Evolutionary conservation across 73 alveolate genomes (phyloP).

Genomic region (Paramecium pentaurelia): DNA sequence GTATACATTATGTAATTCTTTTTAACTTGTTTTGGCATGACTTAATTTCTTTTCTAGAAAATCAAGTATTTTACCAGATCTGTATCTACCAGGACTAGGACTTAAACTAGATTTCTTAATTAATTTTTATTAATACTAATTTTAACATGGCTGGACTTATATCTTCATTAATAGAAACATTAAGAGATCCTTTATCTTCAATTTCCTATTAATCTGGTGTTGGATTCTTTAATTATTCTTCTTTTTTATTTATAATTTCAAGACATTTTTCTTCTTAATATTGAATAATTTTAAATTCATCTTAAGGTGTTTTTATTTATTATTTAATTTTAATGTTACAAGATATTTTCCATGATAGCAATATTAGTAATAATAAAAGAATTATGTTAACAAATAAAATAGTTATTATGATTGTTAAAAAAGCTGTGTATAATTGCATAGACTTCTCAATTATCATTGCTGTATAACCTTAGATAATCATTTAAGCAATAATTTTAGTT

Average conservation of each 20-base stretch:
- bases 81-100: slow-evolving; percentile 35
- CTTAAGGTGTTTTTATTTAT: not conserved
- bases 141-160: not conserved
- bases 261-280: not conserved
- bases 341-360: not conserved
- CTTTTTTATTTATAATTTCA: not conserved
- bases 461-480: not conserved
- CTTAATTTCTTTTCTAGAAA: slow-evolving; percentile 27
- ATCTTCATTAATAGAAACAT: not conserved
- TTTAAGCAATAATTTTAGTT: not conserved
- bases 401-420: not conserved
- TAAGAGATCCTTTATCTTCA: not conserved
- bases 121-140: not conserved
- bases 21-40: not conserved
- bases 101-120: slow-evolving; percentile 6
- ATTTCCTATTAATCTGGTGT: not conserved
- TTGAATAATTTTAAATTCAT: not conserved
- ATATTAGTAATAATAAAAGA: not conserved
- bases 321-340: not conserved
- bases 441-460: not conserved
- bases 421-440: not conserved
- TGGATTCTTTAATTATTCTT: not conserved
- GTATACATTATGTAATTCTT: not conserved
- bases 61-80: slow-evolving; percentile 44
- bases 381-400: not conserved